phyloP scores from a whole-genome alignment of 148 eudicot species.

The Fallopia convolvulus region DNA sequence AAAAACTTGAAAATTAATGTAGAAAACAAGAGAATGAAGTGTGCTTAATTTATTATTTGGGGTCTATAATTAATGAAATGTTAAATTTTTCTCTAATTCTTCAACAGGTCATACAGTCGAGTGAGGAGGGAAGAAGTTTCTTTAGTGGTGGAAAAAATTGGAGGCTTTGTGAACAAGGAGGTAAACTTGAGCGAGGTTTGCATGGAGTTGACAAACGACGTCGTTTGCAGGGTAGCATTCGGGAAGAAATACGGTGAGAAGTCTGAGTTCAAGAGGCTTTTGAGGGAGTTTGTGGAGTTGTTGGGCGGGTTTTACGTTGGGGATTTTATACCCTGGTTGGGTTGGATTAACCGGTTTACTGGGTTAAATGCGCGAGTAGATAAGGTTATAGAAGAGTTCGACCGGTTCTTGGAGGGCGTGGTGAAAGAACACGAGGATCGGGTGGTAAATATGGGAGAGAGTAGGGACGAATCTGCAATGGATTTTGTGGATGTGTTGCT shows the following conservation, averaged over 20 bases:
- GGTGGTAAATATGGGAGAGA: not conserved
- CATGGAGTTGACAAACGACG: slow-evolving; percentile 7
- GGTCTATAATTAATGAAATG: too few relatives aligned
- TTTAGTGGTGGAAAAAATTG: not conserved
- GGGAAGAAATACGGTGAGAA: slow-evolving; percentile 19
- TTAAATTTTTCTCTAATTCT: too few relatives aligned
- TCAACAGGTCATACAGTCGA: not conserved
- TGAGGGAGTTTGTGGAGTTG: slow-evolving; percentile 10
- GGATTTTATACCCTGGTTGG: slow-evolving; percentile 40
- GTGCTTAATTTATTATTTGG: too few relatives aligned
- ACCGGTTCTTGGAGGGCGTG: slow-evolving; percentile 43
- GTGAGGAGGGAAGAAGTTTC: slow-evolving; percentile 18
- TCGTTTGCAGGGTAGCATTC: slow-evolving; percentile 20
- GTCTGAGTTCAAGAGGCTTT: slow-evolving; percentile 14
- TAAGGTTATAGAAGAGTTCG: slow-evolving; percentile 35
- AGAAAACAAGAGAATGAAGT: too few relatives aligned
- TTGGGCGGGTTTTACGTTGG: slow-evolving; percentile 22
- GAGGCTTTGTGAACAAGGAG: not conserved
- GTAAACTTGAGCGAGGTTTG: slow-evolving; percentile 17
- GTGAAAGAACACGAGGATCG: slow-evolving; percentile 35
- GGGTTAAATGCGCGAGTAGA: slow-evolving; percentile 45
- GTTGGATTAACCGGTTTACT: slow-evolving; percentile 45
- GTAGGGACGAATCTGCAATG: not conserved
- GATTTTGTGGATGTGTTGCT: slow-evolving; percentile 60
- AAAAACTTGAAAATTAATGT: too few relatives aligned